phyloP scores from a whole-genome alignment of 805 yeast species.

The Candida argentea region DNA sequence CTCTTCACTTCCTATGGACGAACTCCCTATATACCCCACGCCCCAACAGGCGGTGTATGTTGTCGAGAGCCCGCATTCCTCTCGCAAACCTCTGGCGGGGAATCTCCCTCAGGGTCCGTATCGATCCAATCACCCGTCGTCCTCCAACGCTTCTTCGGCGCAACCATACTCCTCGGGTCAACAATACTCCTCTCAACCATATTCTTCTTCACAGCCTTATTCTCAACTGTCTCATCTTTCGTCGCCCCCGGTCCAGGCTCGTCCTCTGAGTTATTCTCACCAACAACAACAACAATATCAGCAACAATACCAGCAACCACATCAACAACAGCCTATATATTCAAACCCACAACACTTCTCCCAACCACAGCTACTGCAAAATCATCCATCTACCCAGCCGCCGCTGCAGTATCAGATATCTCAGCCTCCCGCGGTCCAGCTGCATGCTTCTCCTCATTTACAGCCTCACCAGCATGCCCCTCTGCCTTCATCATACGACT shows the following conservation, averaged over 20 bases:
- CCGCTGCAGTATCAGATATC: constrained; percentile 3
- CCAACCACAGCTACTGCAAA: constrained; percentile 5
- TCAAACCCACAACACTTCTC: constrained; percentile 6
- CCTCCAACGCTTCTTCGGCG: no score
- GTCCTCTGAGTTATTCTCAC: no score
- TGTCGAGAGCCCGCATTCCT: constrained; percentile 9
- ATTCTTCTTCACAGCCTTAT: no score
- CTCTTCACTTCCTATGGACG: no score
- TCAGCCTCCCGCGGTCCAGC: constrained; percentile 4
- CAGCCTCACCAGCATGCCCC: constrained; percentile 2
- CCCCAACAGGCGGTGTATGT: constrained; percentile 33
- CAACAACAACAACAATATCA: constrained; percentile 5
- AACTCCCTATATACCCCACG: constrained; percentile 35
- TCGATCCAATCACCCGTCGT: no score
- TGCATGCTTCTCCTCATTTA: constrained; percentile 4
- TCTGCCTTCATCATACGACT: constrained; percentile 3
- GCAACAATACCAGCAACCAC: constrained; percentile 5
- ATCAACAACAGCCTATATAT: constrained; percentile 4
- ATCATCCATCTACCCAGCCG: constrained; percentile 6
- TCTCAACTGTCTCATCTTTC: no score
- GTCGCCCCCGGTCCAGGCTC: no score
- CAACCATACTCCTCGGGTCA: no score
- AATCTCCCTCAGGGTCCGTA: no score
- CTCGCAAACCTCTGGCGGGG: no score
- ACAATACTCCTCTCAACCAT: no score